Evolutionary conservation across 208 protist genomes (phyloP), one percentile per base, ranked within the genome.

Genomic region (Angomonas ambiguus): DNA sequence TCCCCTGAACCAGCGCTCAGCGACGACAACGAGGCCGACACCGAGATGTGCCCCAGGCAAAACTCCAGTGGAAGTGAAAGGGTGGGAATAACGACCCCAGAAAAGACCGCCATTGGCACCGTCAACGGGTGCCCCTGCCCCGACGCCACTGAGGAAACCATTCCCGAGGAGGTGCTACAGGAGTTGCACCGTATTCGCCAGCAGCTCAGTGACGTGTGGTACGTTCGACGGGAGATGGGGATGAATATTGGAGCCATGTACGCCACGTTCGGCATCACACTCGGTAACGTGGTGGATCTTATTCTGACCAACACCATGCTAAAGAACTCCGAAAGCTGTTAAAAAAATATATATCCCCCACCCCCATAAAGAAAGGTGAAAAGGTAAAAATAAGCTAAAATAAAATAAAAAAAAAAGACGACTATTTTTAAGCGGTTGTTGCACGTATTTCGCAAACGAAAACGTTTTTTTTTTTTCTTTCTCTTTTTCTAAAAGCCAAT

Each of bases 201-300:
- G 11, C 38, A 58, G 3, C 67, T 78, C 4, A 61, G 51, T 11
- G 71, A 78, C 25, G 55, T 74, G 32, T 90, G 77, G 79, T 72
- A 85, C 51, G 56, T 56, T 20, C 74, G 93, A 35, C 77, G 86
- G 20, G 91, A 97, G 69, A 35, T 96, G 34, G 85, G 76, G 61
- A 92, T 95, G 70, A 94, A 87, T 58, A 88, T 95, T 51, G 88
- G 83, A 18, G 67, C 83, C 2, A 53, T 97, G 11, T 90, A 92
- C 64, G 82, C 89, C 13, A 94, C 75, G 22, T 24, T 91, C 5
- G 94, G 92, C 45, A 96, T 94, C 53, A 86, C 72, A 25, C 24
- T 90, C 1, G 90, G 81, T 22, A 83, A 77, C 18, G 30, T 86
- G 2, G 61, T 94, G 2, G 79, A 87, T 38, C 61, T 96, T 10